Conservation (phyloP, 352 stramenopile genomes). For the Globisporangium alternatum region DNA sequence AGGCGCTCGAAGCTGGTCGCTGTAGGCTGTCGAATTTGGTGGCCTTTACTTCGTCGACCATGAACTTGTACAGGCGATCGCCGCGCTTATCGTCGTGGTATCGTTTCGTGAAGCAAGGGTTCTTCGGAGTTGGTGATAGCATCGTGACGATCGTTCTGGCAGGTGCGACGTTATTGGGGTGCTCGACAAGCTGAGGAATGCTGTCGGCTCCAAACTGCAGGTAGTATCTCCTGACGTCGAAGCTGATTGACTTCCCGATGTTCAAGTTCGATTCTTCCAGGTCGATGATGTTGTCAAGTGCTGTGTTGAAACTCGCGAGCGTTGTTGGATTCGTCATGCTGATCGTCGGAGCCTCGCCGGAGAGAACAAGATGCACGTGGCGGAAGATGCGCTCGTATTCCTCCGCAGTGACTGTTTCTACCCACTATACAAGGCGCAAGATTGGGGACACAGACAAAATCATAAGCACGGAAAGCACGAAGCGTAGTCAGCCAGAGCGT, state of each 20-base stretch:
- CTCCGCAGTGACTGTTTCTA: constrained; percentile 29
- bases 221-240: constrained; percentile 34
- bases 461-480: neutral
- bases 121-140: neutral
- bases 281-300: constrained; percentile 28
- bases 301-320: constrained; percentile 31
- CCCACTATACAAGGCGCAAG: constrained; percentile 22
- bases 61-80: constrained; percentile 12
- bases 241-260: constrained; percentile 42
- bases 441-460: neutral
- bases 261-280: constrained; percentile 32
- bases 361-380: constrained; percentile 25
- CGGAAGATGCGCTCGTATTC: constrained; percentile 44
- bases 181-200: constrained; percentile 3
- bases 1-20: neutral
- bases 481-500: neutral
- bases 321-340: constrained; percentile 30
- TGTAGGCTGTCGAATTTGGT: neutral
- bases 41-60: neutral
- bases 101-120: constrained; percentile 8
- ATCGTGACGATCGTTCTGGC: neutral
- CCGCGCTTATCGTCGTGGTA: constrained; percentile 12
- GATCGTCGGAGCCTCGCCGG: constrained; percentile 16
- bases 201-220: constrained; percentile 20
- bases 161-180: neutral